Evolutionary conservation across 176 grass and related monocot genomes (phyloP), one percentile per base, ranked within the genome.

Genomic region (Paspalum vaginatum): DNA sequence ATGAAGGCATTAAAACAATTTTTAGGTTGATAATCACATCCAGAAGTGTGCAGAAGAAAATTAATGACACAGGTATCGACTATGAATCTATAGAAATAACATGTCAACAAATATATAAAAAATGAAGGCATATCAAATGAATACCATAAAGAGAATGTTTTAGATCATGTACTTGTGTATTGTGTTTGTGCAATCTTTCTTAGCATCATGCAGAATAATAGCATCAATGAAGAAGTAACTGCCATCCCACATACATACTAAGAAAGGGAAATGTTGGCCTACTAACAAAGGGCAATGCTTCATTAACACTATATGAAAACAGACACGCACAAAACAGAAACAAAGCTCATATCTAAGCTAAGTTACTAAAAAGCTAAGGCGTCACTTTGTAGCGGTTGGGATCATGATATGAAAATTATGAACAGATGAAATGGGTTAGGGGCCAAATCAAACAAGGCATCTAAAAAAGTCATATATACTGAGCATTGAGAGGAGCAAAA

Each of bases 21-120:
- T 56, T 84, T 20, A 76, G 52, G 54, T 84, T 63, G 27, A 78
- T 27, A 87, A 83, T 41, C 70, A 79, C 45, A 68, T 32, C 37
- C 38, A 60, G 18, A 68, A 68, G 42, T 62, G 46, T 44, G 46
- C 12, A 53, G 49, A 46, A 62, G 10, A 75, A 75, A 87, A 88
- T 18, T 20, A 61, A 77, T 12, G 2, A 20, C 20, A 21, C 44
- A 32, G 8, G 32, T 15, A 38, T 14, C 61, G 20, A 60, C 5
- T 61, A 37, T n/a, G 9, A 51, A 43, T 66, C 43, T 25, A 66
- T 41, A 37, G 7, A 40, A 83, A 65, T 68, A 38, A 21, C 52
- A 84, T 58, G 18, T 32, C 26, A 24, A 52, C 21, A 70, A 24
- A 9, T 39, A 77, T 10, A 67, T 32, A 32, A 32, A 32, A 50